Evolutionary conservation across 108 stramenopile genomes (phyloP).

Genomic region (Seminavis robusta): DNA sequence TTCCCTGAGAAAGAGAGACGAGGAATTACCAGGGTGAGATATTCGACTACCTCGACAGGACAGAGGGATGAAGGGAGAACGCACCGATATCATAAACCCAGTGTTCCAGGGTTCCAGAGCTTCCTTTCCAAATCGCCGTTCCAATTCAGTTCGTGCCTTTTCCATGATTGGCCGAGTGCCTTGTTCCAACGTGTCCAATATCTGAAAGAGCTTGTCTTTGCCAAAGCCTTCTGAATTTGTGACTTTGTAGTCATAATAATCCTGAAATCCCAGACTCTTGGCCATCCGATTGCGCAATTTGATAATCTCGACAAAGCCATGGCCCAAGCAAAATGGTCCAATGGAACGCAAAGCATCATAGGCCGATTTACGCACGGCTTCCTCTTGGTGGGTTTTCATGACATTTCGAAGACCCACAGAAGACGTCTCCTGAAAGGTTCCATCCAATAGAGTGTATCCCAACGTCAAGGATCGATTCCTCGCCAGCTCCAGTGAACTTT

Average conservation of each 20-base stretch:
- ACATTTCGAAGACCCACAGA: constrained; percentile 56
- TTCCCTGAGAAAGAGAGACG: too few species aligned
- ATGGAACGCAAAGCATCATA: constrained; percentile 59
- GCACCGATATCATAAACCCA: constrained; percentile 49
- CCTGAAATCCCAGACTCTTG: constrained; percentile 36
- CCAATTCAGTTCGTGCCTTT: constrained; percentile 37
- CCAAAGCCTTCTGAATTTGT: constrained; percentile 68
- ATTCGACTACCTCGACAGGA: too few species aligned
- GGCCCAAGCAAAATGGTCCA: constrained; percentile 53
- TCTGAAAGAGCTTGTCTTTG: constrained; percentile 57
- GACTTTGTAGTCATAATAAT: constrained; percentile 74
- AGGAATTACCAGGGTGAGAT: too few species aligned
- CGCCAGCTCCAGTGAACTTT: constrained; percentile 45
- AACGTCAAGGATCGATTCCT: constrained; percentile 48
- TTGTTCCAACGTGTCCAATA: constrained; percentile 54
- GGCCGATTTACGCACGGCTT: constrained; percentile 44
- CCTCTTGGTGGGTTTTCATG: constrained; percentile 39
- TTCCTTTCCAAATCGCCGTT: constrained; percentile 32
- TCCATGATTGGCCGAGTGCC: constrained; percentile 58
- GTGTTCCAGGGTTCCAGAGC: constrained; percentile 63
- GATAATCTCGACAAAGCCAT: constrained; percentile 69
- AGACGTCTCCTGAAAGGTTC: constrained; percentile 44
- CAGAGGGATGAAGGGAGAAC: too few species aligned
- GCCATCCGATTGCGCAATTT: constrained; percentile 58
- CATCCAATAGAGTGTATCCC: constrained; percentile 27